phyloP scores from a whole-genome alignment of 2,329 filamentous ascomycete genomes.

The Metarhizium brunneum region DNA sequence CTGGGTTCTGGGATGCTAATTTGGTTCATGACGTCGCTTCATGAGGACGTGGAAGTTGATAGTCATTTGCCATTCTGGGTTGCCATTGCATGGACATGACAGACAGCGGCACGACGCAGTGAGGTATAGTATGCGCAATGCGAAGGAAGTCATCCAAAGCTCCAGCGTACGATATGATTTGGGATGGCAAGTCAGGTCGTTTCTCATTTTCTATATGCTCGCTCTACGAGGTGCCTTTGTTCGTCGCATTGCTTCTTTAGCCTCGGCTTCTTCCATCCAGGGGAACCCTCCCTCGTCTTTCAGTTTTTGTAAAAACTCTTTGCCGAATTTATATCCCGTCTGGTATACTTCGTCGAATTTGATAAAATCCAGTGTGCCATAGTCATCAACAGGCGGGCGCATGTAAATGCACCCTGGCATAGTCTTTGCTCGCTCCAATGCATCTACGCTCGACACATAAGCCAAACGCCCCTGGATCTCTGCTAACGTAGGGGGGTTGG shows the following conservation, averaged over 20 bases:
- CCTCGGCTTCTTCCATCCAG: constrained; percentile 61
- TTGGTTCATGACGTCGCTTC: too few relatives aligned
- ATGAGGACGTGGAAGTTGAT: too few relatives aligned
- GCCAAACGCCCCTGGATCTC: constrained; percentile 94
- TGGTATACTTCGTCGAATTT: constrained; percentile 97
- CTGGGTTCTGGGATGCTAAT: too few relatives aligned
- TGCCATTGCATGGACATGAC: too few relatives aligned
- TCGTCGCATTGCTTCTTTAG: constrained; percentile 65
- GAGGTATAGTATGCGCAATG: background rate
- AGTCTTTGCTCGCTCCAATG: constrained; percentile 84
- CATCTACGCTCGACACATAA: constrained; percentile 91
- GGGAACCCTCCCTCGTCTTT: constrained; percentile 69
- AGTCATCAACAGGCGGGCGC: constrained; percentile 87
- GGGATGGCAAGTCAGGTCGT: background rate
- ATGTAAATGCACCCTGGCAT: constrained; percentile 92
- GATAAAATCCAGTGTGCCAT: constrained; percentile 89
- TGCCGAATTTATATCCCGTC: constrained; percentile 78
- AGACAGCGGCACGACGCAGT: too few relatives aligned
- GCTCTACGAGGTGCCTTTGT: constrained; percentile 73
- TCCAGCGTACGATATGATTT: background rate
- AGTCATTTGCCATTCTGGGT: too few relatives aligned
- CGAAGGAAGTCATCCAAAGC: too few relatives aligned
- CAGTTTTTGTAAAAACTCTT: constrained; percentile 67
- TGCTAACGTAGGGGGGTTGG: constrained; percentile 88
- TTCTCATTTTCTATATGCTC: constrained; percentile 49